Conservation (phyloP, 768 basidiomycete species). For the Mrakia hoshinonis region DNA sequence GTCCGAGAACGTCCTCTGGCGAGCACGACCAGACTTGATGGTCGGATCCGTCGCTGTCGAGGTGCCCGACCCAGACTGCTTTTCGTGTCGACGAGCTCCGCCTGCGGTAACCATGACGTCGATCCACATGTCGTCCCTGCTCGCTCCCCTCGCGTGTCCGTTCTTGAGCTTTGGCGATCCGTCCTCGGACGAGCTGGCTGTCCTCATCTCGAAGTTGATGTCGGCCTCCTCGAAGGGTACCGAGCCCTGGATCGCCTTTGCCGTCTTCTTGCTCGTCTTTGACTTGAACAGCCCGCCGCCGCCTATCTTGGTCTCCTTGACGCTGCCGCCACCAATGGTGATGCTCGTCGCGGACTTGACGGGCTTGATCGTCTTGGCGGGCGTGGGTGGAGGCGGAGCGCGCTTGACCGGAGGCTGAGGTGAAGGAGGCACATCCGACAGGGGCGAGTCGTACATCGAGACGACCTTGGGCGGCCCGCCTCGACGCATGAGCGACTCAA, state of each 20-base stretch:
- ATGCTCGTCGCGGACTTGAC: not conserved
- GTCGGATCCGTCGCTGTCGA: not conserved
- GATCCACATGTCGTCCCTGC: conserved; percentile 23
- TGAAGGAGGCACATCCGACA: not conserved
- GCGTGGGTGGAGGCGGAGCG: not conserved
- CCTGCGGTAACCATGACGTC: not conserved
- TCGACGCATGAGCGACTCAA: conserved; percentile 15
- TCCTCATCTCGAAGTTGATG: conserved; percentile 22
- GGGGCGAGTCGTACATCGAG: not conserved
- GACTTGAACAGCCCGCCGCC: conserved; percentile 9
- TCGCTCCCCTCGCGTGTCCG: not conserved
- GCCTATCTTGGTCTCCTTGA: not conserved
- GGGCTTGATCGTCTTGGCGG: not conserved
- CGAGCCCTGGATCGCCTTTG: conserved; percentile 5
- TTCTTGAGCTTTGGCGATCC: not conserved
- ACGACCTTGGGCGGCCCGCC: conserved; percentile 17
- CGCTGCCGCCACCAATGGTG: not conserved
- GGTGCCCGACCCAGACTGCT: not conserved
- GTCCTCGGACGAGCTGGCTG: not conserved
- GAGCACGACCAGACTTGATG: not conserved
- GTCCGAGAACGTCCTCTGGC: conserved; percentile 2
- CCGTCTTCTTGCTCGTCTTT: conserved; percentile 19
- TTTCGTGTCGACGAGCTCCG: not conserved
- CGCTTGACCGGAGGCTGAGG: not conserved
- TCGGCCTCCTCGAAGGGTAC: conserved; percentile 6